Percentiles rank a stretch among this genome's conserved stretches.
phyloP scores from a whole-genome alignment of 768 basidiomycete genomes.

The Mycena latifolia region DNA sequence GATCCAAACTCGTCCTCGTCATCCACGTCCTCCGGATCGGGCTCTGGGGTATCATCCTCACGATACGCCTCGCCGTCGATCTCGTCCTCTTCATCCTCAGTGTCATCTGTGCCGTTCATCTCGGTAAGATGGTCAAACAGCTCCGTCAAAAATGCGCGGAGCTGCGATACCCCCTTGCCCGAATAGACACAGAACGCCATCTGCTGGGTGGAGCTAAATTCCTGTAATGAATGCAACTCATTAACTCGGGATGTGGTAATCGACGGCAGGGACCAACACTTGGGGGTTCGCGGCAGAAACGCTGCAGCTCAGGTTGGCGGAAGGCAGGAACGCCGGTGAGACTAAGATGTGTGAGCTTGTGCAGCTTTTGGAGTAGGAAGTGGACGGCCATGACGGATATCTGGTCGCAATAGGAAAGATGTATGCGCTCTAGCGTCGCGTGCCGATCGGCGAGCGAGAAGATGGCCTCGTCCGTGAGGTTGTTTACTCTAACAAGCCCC shows the following conservation, averaged over 20 bases:
- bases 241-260: slow-evolving; percentile 11
- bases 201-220: slow-evolving; percentile 92
- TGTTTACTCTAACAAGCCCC: slow-evolving; percentile 93
- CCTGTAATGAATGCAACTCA: slow-evolving; percentile 59
- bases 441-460: slow-evolving; percentile 89
- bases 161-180: slow-evolving; percentile 86
- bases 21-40: slow-evolving; percentile 48
- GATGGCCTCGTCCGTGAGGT: slow-evolving; percentile 94
- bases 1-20: slow-evolving; percentile 50
- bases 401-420: slow-evolving; percentile 97
- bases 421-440: slow-evolving; percentile 92
- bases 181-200: slow-evolving; percentile 97
- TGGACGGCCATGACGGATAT: slow-evolving; percentile 93
- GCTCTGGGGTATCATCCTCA: slow-evolving; percentile 63
- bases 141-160: slow-evolving; percentile 84
- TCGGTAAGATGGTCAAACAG: slow-evolving; percentile 83
- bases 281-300: slow-evolving; percentile 91
- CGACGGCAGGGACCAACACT: slow-evolving; percentile 63
- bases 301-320: slow-evolving; percentile 85
- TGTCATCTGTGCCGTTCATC: slow-evolving; percentile 76
- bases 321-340: slow-evolving; percentile 98
- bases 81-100: slow-evolving; percentile 74
- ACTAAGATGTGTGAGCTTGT: slow-evolving; percentile 93
- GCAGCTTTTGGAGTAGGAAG: slow-evolving; percentile 89
- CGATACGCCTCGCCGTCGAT: slow-evolving; percentile 65